A percentile compares a stretch with the other conserved stretches of the same genome.
Evolutionary conservation across 2,329 filamentous ascomycete species (phyloP).

Genomic region (Teratosphaeria viscida): DNA sequence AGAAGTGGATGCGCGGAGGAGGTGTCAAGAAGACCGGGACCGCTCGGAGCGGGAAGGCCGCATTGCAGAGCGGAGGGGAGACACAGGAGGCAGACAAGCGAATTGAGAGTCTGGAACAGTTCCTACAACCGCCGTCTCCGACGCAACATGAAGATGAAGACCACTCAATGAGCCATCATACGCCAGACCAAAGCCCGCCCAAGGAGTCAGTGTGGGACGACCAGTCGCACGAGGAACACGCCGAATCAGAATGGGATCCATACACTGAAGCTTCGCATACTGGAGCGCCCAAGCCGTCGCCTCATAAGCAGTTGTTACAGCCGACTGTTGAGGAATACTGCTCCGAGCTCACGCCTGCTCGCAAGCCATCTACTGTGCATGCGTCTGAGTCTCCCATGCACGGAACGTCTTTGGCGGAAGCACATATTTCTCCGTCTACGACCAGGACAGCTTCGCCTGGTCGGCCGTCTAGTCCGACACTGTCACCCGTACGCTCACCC

Average conservation of each 20-base stretch:
- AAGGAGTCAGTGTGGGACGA: constrained; percentile 11
- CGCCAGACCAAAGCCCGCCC: constrained; percentile 18
- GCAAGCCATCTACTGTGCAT: background rate
- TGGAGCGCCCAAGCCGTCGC: constrained; percentile 15
- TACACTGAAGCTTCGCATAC: constrained; percentile 13
- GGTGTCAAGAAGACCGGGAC: constrained; percentile 12
- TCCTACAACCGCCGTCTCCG: background rate
- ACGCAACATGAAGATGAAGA: constrained; percentile 9
- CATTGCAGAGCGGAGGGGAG: constrained; percentile 5
- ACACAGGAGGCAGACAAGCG: background rate
- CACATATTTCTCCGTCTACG: constrained; percentile 1
- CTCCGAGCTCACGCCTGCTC: constrained; percentile 23
- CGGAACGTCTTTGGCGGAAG: background rate
- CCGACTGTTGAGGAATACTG: constrained; percentile 27
- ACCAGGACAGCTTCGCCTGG: background rate
- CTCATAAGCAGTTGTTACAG: constrained; percentile 20
- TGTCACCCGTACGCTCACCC: constrained; percentile 19
- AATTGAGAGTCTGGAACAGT: background rate
- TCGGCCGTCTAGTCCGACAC: constrained; percentile 18
- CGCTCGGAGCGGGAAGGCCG: constrained; percentile 3
- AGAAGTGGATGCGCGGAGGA: constrained; percentile 21
- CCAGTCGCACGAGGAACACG: constrained; percentile 7
- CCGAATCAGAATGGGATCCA: constrained; percentile 22
- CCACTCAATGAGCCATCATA: constrained; percentile 16
- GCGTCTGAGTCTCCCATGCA: background rate